These are phyloP conservation scores for Nephelium lappaceum DNA, from an alignment of 345 rosid genomes.

Conservation along the genomic window DNA sequence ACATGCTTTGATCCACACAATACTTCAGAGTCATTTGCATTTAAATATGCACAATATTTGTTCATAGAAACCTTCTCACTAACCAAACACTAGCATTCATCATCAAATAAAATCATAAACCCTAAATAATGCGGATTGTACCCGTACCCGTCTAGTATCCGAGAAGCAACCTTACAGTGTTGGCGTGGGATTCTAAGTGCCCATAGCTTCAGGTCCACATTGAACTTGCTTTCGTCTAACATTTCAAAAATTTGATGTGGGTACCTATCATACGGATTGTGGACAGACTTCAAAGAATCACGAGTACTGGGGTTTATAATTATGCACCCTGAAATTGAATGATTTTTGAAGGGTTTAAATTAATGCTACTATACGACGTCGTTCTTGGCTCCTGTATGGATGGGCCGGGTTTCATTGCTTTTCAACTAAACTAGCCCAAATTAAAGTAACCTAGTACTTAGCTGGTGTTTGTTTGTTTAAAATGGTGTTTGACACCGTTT, in stretches of 20 bases:
- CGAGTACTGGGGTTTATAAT: background rate
- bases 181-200: constrained; percentile 90
- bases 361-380: too few relatives aligned
- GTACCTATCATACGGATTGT: background rate
- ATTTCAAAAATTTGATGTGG: constrained; percentile 16
- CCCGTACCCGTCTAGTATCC: constrained; percentile 71
- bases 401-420: too few relatives aligned
- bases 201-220: constrained; percentile 64
- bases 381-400: too few relatives aligned
- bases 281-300: background rate
- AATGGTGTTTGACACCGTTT: too few relatives aligned
- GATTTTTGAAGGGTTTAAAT: too few relatives aligned
- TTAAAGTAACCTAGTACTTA: too few relatives aligned
- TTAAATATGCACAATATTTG: background rate
- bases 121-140: background rate
- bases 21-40: background rate
- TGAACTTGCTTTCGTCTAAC: constrained; percentile 81
- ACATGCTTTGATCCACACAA: background rate
- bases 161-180: constrained; percentile 62
- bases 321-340: too few relatives aligned
- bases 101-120: background rate
- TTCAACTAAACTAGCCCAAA: too few relatives aligned
- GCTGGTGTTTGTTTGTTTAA: too few relatives aligned
- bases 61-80: background rate
- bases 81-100: background rate